Evolutionary conservation across 208 protist species (phyloP).

Genomic region (Tritrichomonas musculus): DNA sequence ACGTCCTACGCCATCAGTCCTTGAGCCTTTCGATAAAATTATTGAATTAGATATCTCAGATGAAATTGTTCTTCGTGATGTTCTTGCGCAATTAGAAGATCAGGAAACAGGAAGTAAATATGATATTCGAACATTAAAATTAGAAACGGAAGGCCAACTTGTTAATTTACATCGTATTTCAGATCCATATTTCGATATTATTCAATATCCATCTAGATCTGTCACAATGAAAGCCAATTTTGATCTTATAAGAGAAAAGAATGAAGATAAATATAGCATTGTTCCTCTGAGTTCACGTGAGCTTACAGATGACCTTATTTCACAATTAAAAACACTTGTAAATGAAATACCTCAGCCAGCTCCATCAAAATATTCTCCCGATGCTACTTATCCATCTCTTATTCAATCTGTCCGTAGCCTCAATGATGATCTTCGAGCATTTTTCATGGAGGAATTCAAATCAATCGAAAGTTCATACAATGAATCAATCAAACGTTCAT

Average conservation of each 20-base stretch:
- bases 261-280: neutral
- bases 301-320: neutral
- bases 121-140: neutral
- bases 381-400: neutral
- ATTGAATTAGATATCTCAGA: neutral
- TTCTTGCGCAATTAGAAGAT: neutral
- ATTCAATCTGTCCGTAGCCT: neutral
- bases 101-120: neutral
- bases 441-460: neutral
- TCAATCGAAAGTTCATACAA: neutral
- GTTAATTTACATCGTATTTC: neutral
- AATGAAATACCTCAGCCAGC: neutral
- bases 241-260: neutral
- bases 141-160: neutral
- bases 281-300: neutral
- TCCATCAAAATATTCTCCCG: neutral
- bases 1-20: neutral
- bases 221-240: neutral
- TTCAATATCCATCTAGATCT: neutral
- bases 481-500: neutral
- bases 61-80: neutral
- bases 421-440: neutral
- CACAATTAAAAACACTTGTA: neutral
- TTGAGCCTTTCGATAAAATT: neutral
- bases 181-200: neutral